A percentile compares a stretch with the other conserved stretches of the same genome.
Conservation (phyloP, 768 basidiomycete genomes). For the Psilocybe cyanescens region DNA sequence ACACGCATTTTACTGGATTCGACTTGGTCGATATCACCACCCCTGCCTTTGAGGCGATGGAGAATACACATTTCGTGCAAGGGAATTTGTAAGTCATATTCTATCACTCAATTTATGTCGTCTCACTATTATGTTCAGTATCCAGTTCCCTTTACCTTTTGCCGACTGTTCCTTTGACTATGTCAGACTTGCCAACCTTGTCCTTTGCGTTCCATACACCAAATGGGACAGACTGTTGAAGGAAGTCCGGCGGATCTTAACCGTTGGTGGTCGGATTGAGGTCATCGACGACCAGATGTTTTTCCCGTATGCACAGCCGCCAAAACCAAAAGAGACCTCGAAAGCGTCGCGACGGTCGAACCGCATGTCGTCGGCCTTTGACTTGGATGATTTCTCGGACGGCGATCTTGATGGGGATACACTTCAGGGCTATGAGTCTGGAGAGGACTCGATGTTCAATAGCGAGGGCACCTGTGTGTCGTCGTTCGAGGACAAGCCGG, state of each 20-base stretch:
- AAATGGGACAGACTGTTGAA: slow-evolving; percentile 62
- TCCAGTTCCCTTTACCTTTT: slow-evolving; percentile 65
- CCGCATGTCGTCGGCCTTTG: slow-evolving; percentile 18
- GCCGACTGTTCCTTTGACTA: slow-evolving; percentile 66
- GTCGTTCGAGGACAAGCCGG: slow-evolving; percentile 22
- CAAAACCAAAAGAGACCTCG: slow-evolving; percentile 13
- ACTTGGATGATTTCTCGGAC: slow-evolving; percentile 19
- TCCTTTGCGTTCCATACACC: slow-evolving; percentile 60
- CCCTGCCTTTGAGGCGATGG: slow-evolving; percentile 36
- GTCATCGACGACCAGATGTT: slow-evolving; percentile 73
- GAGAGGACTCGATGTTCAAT: slow-evolving; percentile 30
- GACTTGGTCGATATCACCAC: slow-evolving; percentile 59
- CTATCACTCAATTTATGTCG: not conserved
- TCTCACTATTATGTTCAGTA: slow-evolving; percentile 34
- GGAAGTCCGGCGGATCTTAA: slow-evolving; percentile 68
- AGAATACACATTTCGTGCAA: slow-evolving; percentile 56
- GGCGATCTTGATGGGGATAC: slow-evolving; percentile 30
- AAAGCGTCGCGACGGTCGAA: not conserved
- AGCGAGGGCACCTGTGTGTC: slow-evolving; percentile 24
- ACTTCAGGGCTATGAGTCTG: slow-evolving; percentile 28
- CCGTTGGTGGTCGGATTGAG: slow-evolving; percentile 66
- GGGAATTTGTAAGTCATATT: slow-evolving; percentile 66
- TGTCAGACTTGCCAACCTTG: slow-evolving; percentile 73
- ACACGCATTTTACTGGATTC: slow-evolving; percentile 62
- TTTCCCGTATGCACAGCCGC: slow-evolving; percentile 55